phyloP scores from a whole-genome alignment of 140 eudicot species.

The Erigeron philadelphicus region DNA sequence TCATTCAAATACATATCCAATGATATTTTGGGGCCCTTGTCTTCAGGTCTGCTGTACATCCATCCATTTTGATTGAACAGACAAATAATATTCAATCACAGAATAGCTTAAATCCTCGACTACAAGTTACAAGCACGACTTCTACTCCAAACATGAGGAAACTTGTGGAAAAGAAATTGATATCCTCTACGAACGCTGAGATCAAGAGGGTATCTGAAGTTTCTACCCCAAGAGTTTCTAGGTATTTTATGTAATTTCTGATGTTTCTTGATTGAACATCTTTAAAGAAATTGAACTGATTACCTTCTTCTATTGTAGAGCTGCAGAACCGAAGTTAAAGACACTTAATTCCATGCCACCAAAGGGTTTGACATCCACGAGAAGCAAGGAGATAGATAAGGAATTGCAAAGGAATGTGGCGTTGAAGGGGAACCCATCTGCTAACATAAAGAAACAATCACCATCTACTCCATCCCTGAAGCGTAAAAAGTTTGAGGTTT shows the following conservation, averaged over 20 bases:
- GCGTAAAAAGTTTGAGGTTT: slow-evolving; percentile 69
- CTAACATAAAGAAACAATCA: slow-evolving; percentile 36
- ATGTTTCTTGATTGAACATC: background rate
- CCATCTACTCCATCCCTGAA: slow-evolving; percentile 46
- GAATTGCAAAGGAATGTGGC: slow-evolving; percentile 29
- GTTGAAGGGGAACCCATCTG: slow-evolving; percentile 26
- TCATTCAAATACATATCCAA: background rate
- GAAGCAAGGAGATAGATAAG: slow-evolving; percentile 24
- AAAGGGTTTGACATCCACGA: slow-evolving; percentile 34
- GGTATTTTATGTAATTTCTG: slow-evolving; percentile 35
- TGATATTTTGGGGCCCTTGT: slow-evolving; percentile 10
- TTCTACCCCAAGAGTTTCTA: slow-evolving; percentile 33
- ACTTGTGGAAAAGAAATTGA: slow-evolving; percentile 25
- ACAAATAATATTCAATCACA: slow-evolving; percentile 30
- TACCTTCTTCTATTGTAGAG: slow-evolving; percentile 22
- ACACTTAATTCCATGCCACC: slow-evolving; percentile 27
- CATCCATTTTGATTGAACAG: slow-evolving; percentile 33
- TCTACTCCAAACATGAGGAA: slow-evolving; percentile 28
- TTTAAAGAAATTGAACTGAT: background rate
- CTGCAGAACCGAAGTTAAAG: slow-evolving; percentile 32
- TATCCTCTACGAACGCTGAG: slow-evolving; percentile 34
- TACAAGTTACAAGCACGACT: slow-evolving; percentile 26
- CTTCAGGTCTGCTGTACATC: slow-evolving; percentile 39
- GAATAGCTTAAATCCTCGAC: slow-evolving; percentile 27
- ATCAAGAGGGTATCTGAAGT: slow-evolving; percentile 33